Evolutionary conservation across 2,329 filamentous ascomycete species (phyloP).

Genomic region (Nannizziopsis barbatae): DNA sequence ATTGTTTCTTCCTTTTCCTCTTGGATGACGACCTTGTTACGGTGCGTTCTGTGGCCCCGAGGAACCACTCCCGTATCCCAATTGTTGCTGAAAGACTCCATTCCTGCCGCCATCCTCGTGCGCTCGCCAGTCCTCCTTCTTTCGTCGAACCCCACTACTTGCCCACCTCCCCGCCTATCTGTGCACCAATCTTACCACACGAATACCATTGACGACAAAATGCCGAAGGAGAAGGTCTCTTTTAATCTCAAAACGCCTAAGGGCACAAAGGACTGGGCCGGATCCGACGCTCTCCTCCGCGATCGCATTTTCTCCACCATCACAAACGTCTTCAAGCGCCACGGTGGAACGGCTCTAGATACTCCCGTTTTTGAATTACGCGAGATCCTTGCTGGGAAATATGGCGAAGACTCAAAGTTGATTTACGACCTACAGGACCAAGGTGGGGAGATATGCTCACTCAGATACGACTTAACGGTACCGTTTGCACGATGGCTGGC

Average conservation of each 20-base stretch:
- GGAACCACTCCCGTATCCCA: constrained; percentile 1
- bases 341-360: constrained; percentile 68
- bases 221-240: constrained; percentile 31
- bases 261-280: constrained; percentile 79
- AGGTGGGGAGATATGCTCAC: constrained; percentile 71
- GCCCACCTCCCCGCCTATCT: constrained; percentile 2
- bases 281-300: constrained; percentile 65
- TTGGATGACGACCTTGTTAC: constrained; percentile 5
- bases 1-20: not conserved
- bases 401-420: constrained; percentile 84
- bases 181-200: constrained; percentile 2
- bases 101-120: constrained; percentile 6
- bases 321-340: constrained; percentile 68
- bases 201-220: constrained; percentile 3
- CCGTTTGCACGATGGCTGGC: constrained; percentile 87
- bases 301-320: constrained; percentile 54
- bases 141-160: not conserved
- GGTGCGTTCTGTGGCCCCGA: constrained; percentile 6
- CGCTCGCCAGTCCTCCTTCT: not conserved
- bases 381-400: constrained; percentile 79
- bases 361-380: constrained; percentile 77
- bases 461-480: constrained; percentile 80
- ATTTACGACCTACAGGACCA: constrained; percentile 86
- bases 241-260: constrained; percentile 80
- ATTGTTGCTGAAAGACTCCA: constrained; percentile 3